Conservation (phyloP, 345 rosid genomes). For the Physaria fendleri region DNA sequence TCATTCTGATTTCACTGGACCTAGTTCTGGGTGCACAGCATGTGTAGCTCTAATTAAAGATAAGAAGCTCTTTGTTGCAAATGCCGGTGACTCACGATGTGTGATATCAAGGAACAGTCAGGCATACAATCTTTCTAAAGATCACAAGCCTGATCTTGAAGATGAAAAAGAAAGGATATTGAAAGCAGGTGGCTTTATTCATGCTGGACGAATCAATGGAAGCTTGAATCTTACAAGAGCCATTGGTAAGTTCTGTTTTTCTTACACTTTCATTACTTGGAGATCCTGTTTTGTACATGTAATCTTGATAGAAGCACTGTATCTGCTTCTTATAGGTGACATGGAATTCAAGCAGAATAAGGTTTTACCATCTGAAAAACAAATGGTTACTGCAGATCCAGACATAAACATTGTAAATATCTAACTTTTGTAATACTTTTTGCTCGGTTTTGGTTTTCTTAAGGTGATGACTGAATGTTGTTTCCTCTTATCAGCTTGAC, state of each 20-base stretch:
- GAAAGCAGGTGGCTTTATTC: slow-evolving; percentile 98
- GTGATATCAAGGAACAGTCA: slow-evolving; percentile 88
- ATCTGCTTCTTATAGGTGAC: slow-evolving; percentile 47
- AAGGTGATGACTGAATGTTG: slow-evolving; percentile 2
- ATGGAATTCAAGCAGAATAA: slow-evolving; percentile 76
- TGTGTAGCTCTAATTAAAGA: slow-evolving; percentile 82
- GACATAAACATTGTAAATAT: slow-evolving; percentile 55
- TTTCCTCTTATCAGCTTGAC: slow-evolving; percentile 44
- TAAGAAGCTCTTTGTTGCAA: slow-evolving; percentile 76
- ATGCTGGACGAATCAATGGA: slow-evolving; percentile 92
- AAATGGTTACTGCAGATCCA: slow-evolving; percentile 79
- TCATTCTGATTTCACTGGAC: slow-evolving; percentile 91
- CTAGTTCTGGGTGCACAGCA: slow-evolving; percentile 84
- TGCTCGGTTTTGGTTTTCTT: neutral
- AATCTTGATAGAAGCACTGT: too few relatives aligned
- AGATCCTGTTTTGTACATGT: neutral
- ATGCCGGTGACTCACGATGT: slow-evolving; percentile 98
- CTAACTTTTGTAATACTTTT: neutral
- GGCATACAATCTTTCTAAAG: slow-evolving; percentile 95
- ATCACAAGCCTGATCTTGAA: slow-evolving; percentile 97
- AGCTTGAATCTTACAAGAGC: slow-evolving; percentile 97
- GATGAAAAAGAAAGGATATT: slow-evolving; percentile 85
- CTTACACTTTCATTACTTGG: too few relatives aligned
- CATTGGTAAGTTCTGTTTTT: slow-evolving; percentile 46
- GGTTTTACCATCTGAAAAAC: slow-evolving; percentile 56